These are phyloP conservation scores for Schizosaccharomyces versatilis DNA, from an alignment of 1,139 yeast species.

Conservation along the genomic window DNA sequence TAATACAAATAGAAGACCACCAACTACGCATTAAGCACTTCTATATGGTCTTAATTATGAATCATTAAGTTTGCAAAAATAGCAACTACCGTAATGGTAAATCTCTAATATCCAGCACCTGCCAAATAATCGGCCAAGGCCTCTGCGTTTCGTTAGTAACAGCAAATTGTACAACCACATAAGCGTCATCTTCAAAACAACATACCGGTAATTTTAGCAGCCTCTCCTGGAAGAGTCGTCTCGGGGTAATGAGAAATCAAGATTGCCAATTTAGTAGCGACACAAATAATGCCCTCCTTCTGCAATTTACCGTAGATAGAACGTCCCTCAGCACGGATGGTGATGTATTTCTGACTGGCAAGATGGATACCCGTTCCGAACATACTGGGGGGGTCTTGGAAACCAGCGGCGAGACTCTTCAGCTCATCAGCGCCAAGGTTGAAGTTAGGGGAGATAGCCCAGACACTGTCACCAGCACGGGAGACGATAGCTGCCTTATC, in stretches of 20 bases:
- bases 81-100: too few species aligned
- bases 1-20: too few species aligned
- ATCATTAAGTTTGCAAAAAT: too few species aligned
- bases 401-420: conserved; percentile 52
- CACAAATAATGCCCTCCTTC: conserved; percentile 60
- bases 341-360: conserved; percentile 67
- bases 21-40: too few species aligned
- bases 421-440: conserved; percentile 41
- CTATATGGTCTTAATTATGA: too few species aligned
- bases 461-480: conserved; percentile 77
- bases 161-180: not conserved
- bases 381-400: conserved; percentile 51
- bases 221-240: conserved; percentile 82
- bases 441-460: conserved; percentile 72
- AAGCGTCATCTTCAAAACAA: conserved; percentile 16
- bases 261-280: conserved; percentile 82
- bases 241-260: conserved; percentile 86
- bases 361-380: conserved; percentile 74
- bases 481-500: conserved; percentile 88
- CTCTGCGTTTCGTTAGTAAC: not conserved
- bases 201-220: conserved; percentile 81
- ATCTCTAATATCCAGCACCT: not conserved
- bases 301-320: conserved; percentile 61
- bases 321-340: conserved; percentile 76
- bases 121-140: not conserved